Conservation (phyloP, 2,329 filamentous ascomycete genomes). For the Fusarium sp. region DNA sequence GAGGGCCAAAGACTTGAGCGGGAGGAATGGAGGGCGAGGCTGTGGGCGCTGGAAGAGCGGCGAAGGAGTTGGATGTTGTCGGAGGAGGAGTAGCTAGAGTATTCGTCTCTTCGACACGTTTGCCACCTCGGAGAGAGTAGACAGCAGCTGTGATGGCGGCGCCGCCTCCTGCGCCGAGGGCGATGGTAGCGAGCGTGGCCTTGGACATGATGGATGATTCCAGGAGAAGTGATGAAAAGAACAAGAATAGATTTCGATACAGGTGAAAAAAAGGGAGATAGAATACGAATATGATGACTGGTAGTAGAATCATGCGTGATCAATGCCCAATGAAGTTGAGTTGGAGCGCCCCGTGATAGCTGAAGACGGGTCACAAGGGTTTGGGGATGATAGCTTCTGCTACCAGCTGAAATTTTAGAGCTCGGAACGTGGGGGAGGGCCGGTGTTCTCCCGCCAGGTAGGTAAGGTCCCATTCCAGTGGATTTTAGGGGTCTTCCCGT, state of each 20-base stretch:
- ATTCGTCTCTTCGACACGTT: conserved; percentile 52
- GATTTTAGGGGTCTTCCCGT: conserved; percentile 19
- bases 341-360: conserved; percentile 32
- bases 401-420: conserved; percentile 29
- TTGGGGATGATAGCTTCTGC: conserved; percentile 11
- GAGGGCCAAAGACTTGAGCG: conserved; percentile 61
- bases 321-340: conserved; percentile 26
- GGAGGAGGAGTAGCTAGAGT: conserved; percentile 47
- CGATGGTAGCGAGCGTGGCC: conserved; percentile 77
- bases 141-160: conserved; percentile 77
- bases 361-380: conserved; percentile 23
- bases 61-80: conserved; percentile 43
- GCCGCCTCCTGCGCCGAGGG: conserved; percentile 78
- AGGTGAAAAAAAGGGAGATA: not conserved
- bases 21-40: conserved; percentile 60
- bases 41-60: conserved; percentile 43
- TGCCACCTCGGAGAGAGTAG: conserved; percentile 65
- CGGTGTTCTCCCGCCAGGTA: conserved; percentile 28
- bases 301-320: conserved; percentile 19
- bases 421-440: conserved; percentile 37
- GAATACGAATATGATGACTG: not conserved
- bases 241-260: conserved; percentile 2
- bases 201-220: conserved; percentile 71
- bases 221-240: not conserved
- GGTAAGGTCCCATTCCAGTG: conserved; percentile 18